A percentile compares a stretch with the other conserved stretches of the same genome.
phyloP scores from a whole-genome alignment of 2,329 filamentous ascomycete genomes.

The Drechmeria coniospora region DNA sequence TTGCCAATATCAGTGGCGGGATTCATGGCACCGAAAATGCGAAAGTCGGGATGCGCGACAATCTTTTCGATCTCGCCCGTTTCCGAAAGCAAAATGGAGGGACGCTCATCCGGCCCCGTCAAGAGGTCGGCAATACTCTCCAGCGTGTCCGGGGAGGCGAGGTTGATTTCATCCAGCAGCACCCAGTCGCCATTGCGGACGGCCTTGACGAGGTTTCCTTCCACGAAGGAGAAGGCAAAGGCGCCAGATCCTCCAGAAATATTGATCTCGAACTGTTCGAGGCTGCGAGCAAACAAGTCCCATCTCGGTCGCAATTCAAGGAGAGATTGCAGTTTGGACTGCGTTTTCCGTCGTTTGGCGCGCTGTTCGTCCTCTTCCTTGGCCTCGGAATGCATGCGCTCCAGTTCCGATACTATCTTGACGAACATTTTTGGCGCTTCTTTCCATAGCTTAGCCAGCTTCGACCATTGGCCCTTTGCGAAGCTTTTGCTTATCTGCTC shows the following conservation, averaged over 20 bases:
- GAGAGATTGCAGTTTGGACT: slow-evolving; percentile 50
- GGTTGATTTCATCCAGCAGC: slow-evolving; percentile 89
- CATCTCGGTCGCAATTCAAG: slow-evolving; percentile 50
- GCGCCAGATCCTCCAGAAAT: slow-evolving; percentile 54
- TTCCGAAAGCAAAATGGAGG: slow-evolving; percentile 81
- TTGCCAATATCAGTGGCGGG: slow-evolving; percentile 96
- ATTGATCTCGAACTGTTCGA: slow-evolving; percentile 70
- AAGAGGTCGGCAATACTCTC: slow-evolving; percentile 87
- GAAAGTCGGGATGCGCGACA: slow-evolving; percentile 78
- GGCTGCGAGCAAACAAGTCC: slow-evolving; percentile 60
- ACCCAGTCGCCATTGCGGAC: slow-evolving; percentile 94
- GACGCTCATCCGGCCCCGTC: slow-evolving; percentile 52
- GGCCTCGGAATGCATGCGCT: slow-evolving; percentile 23
- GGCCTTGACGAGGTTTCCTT: slow-evolving; percentile 94
- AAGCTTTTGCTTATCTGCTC: slow-evolving; percentile 67
- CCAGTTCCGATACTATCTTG: slow-evolving; percentile 44
- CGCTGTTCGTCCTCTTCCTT: slow-evolving; percentile 34
- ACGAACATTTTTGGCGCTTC: slow-evolving; percentile 82
- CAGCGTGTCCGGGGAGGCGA: slow-evolving; percentile 86
- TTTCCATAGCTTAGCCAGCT: slow-evolving; percentile 71
- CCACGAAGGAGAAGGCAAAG: slow-evolving; percentile 90
- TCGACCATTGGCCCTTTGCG: slow-evolving; percentile 73
- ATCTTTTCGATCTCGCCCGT: slow-evolving; percentile 87
- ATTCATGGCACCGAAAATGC: slow-evolving; percentile 98
- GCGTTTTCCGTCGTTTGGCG: slow-evolving; percentile 52